Evolutionary conservation across 139 green algal genomes (phyloP), one percentile per base, ranked within the genome.

Genomic region (Desmodesmus armatus): DNA sequence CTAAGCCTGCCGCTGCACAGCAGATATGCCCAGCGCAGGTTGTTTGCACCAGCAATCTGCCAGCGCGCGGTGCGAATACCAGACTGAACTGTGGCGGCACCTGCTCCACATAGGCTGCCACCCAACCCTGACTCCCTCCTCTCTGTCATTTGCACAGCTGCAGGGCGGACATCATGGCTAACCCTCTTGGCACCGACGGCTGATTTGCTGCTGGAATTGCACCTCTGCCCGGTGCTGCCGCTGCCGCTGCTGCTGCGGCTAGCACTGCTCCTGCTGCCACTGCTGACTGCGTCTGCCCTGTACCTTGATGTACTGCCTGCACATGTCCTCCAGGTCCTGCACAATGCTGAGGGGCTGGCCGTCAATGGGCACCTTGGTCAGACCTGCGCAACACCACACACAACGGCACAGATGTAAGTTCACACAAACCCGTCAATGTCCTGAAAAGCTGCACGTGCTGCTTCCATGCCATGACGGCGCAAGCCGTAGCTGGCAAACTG

Each of bases 311-410:
- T 98, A 98, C 39, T 95, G 89, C n/a, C 92, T 92, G 0, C 94
- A 96, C 97, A 99, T 99, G 76, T 97, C 91, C 76, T 99, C 96
- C 58, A 99, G 94, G 43, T 99, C 96, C 62, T 91, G 80, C 74
- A 99, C 96, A 78, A 99, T 99, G 88, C 87, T 95, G 76, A 92
- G 91, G 19, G 96, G 96, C 93, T 99, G 96, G n/a, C 96, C 95
- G 71, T 98, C 96, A 76, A 98, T 98, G 44, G 97, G 94, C 70
- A 99, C 93, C 90, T 99, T 99, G 43, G 97, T 99, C 55, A 99
- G 87, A 65, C 96, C 96, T 97, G 87, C 19, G 29, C 13, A 47
- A 49, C 25, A 51, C 43, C 43, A 31, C 63, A 40, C 9, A 43
- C 31, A 1, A 13, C 41, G 63, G 19, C 29, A 3, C 6, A 44